Percentiles rank a stretch among this genome's conserved stretches.
phyloP scores from a whole-genome alignment of 805 yeast genomes.

The Hanseniaspora pseudoguilliermondii region DNA sequence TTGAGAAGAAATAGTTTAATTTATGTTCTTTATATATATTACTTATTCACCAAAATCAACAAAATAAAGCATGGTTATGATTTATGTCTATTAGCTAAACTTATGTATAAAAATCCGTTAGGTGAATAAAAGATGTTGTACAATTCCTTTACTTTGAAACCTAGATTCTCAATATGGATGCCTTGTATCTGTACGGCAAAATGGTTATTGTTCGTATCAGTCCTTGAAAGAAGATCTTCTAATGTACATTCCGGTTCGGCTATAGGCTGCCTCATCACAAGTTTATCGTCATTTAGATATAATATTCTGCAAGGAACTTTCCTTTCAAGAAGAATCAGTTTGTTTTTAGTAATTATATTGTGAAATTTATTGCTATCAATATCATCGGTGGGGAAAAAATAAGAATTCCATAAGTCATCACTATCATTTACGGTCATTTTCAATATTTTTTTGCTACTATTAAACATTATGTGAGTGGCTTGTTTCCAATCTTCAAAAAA shows the following conservation, averaged over 20 bases:
- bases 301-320: conserved; percentile 14
- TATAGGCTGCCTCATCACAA: conserved; percentile 16
- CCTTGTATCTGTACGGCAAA: conserved; percentile 42
- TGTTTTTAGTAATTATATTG: conserved; percentile 12
- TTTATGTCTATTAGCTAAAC: conserved; percentile 2
- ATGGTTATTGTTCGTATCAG: background rate
- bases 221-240: conserved; percentile 18
- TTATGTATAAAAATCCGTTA: conserved; percentile 53
- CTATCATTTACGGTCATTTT: conserved; percentile 53
- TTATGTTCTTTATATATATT: background rate
- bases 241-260: conserved; percentile 12
- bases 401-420: conserved; percentile 42
- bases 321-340: conserved; percentile 14
- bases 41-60: background rate
- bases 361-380: conserved; percentile 19
- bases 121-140: conserved; percentile 35
- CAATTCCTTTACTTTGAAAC: conserved; percentile 35
- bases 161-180: conserved; percentile 33
- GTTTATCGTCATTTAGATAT: conserved; percentile 12
- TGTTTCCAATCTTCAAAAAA: conserved; percentile 47
- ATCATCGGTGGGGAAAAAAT: conserved; percentile 23
- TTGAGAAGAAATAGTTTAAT: conserved; percentile 32
- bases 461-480: conserved; percentile 59
- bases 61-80: background rate
- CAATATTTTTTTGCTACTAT: conserved; percentile 75